Percentiles rank a stretch among this genome's conserved stretches.
These are phyloP conservation scores for Kwoniella sp. DNA, from an alignment of 768 basidiomycete species.

Conservation along the genomic window DNA sequence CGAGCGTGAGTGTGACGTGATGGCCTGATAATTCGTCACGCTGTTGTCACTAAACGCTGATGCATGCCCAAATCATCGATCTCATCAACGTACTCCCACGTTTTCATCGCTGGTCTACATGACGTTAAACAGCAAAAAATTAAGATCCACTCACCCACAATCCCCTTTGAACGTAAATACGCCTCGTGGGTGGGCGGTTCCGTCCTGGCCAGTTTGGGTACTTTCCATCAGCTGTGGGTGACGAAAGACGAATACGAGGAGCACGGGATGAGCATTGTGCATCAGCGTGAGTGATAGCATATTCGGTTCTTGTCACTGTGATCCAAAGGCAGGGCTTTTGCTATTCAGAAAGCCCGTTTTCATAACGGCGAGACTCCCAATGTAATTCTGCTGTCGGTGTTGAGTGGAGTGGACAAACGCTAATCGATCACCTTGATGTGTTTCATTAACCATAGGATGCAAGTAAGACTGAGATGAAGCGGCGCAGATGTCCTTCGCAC, in stretches of 20 bases:
- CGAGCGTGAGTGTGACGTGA: constrained; percentile 68
- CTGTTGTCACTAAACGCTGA: too few species aligned
- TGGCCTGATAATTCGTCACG: background rate
- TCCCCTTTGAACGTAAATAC: constrained; percentile 83
- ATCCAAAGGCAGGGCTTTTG: too few species aligned
- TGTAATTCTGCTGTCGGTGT: too few species aligned
- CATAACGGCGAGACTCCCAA: too few species aligned
- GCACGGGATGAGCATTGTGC: constrained; percentile 51
- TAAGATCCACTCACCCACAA: constrained; percentile 90
- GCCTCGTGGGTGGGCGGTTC: constrained; percentile 95
- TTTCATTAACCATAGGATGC: background rate
- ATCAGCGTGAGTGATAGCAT: constrained; percentile 50
- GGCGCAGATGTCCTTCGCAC: too few species aligned
- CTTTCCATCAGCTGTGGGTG: constrained; percentile 74
- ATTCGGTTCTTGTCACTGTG: too few species aligned
- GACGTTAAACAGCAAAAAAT: constrained; percentile 62
- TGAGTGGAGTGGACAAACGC: too few species aligned
- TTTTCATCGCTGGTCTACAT: too few species aligned
- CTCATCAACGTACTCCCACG: background rate
- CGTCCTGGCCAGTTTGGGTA: constrained; percentile 90
- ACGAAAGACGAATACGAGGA: constrained; percentile 55
- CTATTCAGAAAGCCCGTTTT: too few species aligned
- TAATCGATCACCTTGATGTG: too few species aligned
- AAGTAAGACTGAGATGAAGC: background rate
- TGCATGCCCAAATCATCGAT: too few species aligned